phyloP scores from a whole-genome alignment of 495 filamentous ascomycete genomes.

The Podospora sp. region DNA sequence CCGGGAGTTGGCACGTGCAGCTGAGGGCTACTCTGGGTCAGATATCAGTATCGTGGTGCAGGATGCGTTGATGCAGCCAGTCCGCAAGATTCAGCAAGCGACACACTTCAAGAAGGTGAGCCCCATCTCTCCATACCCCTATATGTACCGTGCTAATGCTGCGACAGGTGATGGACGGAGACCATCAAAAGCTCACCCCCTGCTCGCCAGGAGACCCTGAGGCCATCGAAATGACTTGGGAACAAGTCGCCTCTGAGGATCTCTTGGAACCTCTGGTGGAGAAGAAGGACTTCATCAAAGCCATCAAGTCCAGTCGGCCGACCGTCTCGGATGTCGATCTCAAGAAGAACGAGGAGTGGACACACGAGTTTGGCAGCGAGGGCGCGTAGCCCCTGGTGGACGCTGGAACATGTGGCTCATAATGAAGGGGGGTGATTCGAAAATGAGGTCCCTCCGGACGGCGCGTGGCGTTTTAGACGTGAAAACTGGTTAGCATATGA shows the following conservation, averaged over 20 bases:
- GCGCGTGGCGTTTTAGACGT: constrained; percentile 33
- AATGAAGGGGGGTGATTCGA: background rate
- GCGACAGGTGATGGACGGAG: constrained; percentile 69
- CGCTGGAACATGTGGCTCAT: background rate
- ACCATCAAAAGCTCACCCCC: constrained; percentile 78
- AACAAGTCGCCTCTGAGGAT: constrained; percentile 75
- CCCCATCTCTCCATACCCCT: background rate
- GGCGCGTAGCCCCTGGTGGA: constrained; percentile 51
- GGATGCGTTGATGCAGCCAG: constrained; percentile 96
- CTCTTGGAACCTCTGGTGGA: constrained; percentile 84
- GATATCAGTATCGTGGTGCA: constrained; percentile 98
- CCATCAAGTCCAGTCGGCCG: constrained; percentile 81
- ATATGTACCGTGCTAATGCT: constrained; percentile 14
- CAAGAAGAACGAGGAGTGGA: constrained; percentile 87
- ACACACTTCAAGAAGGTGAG: constrained; percentile 96
- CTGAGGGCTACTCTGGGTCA: constrained; percentile 91
- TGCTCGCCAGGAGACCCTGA: constrained; percentile 89
- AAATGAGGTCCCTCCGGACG: constrained; percentile 12
- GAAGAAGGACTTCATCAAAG: constrained; percentile 92
- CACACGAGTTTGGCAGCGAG: constrained; percentile 94
- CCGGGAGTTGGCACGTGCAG: constrained; percentile 72
- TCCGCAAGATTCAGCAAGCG: constrained; percentile 95
- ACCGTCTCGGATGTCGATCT: constrained; percentile 89
- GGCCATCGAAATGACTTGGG: constrained; percentile 93
- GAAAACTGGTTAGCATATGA: constrained; percentile 20